Evolutionary conservation across 305 asterid species (phyloP).

Genomic region (Fraxinus baroniana): DNA sequence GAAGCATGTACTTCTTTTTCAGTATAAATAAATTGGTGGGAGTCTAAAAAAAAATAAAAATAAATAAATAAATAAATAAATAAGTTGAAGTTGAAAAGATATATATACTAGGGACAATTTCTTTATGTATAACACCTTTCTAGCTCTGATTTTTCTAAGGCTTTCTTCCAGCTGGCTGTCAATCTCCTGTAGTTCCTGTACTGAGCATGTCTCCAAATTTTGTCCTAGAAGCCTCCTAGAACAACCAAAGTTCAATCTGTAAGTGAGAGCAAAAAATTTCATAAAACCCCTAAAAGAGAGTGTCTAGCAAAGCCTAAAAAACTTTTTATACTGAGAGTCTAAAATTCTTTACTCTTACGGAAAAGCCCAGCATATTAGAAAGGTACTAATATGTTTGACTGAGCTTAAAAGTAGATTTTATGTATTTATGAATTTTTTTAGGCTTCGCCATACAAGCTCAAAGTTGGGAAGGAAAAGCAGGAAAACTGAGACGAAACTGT

Average conservation of each 20-base stretch:
- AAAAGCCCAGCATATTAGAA: not conserved
- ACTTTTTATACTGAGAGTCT: not conserved
- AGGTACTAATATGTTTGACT: not conserved
- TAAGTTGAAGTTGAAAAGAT: not conserved
- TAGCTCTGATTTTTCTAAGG: constrained; percentile 48
- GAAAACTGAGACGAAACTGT: constrained; percentile 35
- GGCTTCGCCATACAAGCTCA: not conserved
- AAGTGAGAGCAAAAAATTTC: not conserved
- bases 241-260: not conserved
- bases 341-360: not conserved
- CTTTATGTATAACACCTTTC: constrained; percentile 49
- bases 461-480: not conserved
- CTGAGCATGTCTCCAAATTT: constrained; percentile 45
- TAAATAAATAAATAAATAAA: too few species aligned
- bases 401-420: not conserved
- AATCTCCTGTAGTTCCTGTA: constrained; percentile 62
- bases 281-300: not conserved
- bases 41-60: too few species aligned
- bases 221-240: constrained; percentile 70
- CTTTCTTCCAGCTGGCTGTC: constrained; percentile 55
- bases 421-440: not conserved
- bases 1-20: too few species aligned
- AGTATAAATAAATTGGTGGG: too few species aligned
- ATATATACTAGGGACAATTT: not conserved
- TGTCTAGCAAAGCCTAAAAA: not conserved